These are phyloP conservation scores for Phytophthora chlamydospora DNA, from an alignment of 352 stramenopile species.

Conservation along the genomic window DNA sequence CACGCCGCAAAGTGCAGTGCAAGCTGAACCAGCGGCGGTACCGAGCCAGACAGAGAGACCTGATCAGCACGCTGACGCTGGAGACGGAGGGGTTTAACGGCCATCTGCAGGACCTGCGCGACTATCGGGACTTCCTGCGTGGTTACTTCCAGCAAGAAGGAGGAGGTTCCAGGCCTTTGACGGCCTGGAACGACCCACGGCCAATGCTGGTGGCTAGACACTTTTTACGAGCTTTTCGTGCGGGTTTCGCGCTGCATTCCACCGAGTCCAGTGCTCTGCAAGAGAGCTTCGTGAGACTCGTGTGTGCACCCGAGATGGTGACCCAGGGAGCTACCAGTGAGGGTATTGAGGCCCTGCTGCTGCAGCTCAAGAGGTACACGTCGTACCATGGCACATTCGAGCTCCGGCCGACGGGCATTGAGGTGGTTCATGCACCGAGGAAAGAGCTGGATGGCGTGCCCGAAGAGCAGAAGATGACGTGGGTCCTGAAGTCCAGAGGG, in stretches of 20 bases:
- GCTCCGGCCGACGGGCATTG: constrained; percentile 24
- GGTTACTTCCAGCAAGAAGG: constrained; percentile 18
- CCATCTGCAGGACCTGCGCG: constrained; percentile 49
- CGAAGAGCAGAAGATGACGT: constrained; percentile 31
- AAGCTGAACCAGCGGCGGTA: constrained; percentile 80
- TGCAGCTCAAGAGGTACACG: constrained; percentile 74
- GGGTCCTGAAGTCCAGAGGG: constrained; percentile 44
- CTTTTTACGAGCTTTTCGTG: constrained; percentile 56
- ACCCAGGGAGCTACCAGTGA: constrained; percentile 41
- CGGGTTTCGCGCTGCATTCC: constrained; percentile 73
- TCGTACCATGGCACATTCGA: constrained; percentile 71
- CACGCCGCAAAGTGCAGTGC: constrained; percentile 71
- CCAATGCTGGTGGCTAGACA: constrained; percentile 52
- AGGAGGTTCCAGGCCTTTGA: not conserved
- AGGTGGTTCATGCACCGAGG: constrained; percentile 36
- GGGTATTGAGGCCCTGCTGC: constrained; percentile 45
- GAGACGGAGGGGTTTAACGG: constrained; percentile 60
- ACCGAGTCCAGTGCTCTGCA: constrained; percentile 60
- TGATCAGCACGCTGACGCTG: constrained; percentile 66
- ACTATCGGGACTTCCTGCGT: constrained; percentile 59
- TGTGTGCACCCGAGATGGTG: constrained; percentile 43
- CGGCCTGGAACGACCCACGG: constrained; percentile 18
- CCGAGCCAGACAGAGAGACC: constrained; percentile 60
- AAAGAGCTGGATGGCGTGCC: constrained; percentile 6
- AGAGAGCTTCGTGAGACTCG: constrained; percentile 60